Percentiles rank a stretch among this genome's conserved stretches.
Evolutionary conservation across 306 rosid genomes (phyloP).

Genomic region (Dryas drummondii): DNA sequence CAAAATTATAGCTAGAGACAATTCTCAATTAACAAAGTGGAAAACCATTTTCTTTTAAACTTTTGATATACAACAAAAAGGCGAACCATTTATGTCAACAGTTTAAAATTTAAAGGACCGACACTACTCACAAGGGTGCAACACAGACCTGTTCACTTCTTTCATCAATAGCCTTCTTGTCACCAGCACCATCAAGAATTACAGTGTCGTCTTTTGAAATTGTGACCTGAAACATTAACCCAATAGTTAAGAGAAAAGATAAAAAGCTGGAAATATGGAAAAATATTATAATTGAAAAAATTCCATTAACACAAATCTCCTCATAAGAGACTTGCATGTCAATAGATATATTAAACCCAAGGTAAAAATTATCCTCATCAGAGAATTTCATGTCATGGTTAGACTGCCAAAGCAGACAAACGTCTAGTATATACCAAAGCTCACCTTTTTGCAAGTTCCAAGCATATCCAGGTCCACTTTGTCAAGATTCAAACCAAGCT

Average conservation of each 20-base stretch:
- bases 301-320: background rate
- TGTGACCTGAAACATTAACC: conserved; percentile 53
- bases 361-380: background rate
- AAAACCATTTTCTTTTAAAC: background rate
- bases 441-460: conserved; percentile 91
- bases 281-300: background rate
- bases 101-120: background rate
- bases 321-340: background rate
- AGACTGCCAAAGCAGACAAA: background rate
- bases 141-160: conserved; percentile 91
- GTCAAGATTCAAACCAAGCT: conserved; percentile 92
- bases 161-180: conserved; percentile 81
- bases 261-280: background rate
- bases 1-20: background rate
- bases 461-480: conserved; percentile 76
- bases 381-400: background rate
- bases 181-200: conserved; percentile 94
- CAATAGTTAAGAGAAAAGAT: background rate
- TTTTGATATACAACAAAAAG: background rate
- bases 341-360: background rate
- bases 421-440: conserved; percentile 1
- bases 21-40: background rate
- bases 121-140: background rate
- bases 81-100: background rate
- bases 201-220: conserved; percentile 96